Evolutionary conservation across 805 yeast genomes (phyloP).

Genomic region (Zygotorulaspora chibaensis): DNA sequence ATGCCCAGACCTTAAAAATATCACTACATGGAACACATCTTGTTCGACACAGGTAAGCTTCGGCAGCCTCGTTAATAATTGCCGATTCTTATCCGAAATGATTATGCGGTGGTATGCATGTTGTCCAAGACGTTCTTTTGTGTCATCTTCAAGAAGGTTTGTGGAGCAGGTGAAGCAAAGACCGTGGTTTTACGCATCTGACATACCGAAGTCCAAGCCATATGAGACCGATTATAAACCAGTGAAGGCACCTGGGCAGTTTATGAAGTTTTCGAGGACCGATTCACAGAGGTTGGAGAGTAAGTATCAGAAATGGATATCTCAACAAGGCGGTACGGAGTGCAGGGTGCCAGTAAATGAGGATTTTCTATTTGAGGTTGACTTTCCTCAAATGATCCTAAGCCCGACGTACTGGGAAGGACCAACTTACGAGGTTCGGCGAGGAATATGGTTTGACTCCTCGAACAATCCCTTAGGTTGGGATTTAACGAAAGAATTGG

Average conservation of each 20-base stretch:
- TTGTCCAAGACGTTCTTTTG: background rate
- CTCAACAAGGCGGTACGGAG: constrained; percentile 2
- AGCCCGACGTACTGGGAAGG: constrained; percentile 86
- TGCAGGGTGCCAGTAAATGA: constrained; percentile 64
- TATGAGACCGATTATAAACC: constrained; percentile 51
- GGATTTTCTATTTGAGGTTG: constrained; percentile 73
- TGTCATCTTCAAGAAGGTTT: background rate
- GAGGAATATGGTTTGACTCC: constrained; percentile 78
- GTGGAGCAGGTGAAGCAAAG: background rate
- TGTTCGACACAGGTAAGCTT: too few species aligned
- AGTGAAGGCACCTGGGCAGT: constrained; percentile 50
- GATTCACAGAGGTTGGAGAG: constrained; percentile 64
- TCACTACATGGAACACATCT: too few species aligned
- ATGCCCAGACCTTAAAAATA: background rate
- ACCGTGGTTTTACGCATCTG: constrained; percentile 81
- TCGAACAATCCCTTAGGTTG: constrained; percentile 53
- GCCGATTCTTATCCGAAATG: background rate
- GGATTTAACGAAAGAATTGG: constrained; percentile 53
- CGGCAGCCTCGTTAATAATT: too few species aligned
- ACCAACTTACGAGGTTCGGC: constrained; percentile 71
- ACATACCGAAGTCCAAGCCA: constrained; percentile 68
- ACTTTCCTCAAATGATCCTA: constrained; percentile 50
- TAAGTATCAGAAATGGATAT: constrained; percentile 35
- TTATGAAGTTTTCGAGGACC: constrained; percentile 57
- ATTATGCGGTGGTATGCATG: background rate